A percentile compares a stretch with the other conserved stretches of the same genome.
These are phyloP conservation scores for Cladosporium sphaerospermum DNA, from an alignment of 2,329 filamentous ascomycete genomes.

Conservation along the genomic window DNA sequence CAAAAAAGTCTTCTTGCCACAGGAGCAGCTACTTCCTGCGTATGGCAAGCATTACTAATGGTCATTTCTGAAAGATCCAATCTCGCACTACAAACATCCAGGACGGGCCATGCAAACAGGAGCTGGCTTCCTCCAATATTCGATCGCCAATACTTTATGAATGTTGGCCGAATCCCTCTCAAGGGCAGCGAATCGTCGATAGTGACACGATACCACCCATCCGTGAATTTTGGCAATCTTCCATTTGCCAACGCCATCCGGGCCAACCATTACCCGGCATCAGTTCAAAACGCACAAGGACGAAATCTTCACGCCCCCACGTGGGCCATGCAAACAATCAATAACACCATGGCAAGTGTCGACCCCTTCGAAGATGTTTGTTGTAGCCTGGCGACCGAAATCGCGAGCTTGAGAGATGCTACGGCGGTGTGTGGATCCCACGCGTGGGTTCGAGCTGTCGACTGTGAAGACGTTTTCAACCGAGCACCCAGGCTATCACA, in stretches of 20 bases:
- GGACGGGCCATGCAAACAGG: not conserved
- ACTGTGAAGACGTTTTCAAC: not conserved
- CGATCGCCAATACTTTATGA: conserved; percentile 1
- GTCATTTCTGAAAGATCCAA: not conserved
- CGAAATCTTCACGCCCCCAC: not conserved
- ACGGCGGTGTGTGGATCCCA: conserved; percentile 8
- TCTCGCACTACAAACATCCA: too few species aligned
- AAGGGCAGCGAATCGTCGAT: not conserved
- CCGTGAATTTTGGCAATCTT: conserved; percentile 1
- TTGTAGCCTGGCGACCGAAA: too few species aligned
- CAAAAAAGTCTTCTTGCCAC: not conserved
- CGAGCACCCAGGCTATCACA: conserved; percentile 6
- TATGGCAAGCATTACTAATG: too few species aligned
- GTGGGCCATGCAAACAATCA: not conserved
- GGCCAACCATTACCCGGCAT: not conserved
- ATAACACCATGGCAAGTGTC: not conserved
- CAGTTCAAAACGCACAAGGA: not conserved
- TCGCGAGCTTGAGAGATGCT: not conserved
- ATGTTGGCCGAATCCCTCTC: not conserved
- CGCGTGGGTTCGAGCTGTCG: not conserved
- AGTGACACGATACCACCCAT: not conserved
- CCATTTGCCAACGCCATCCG: not conserved
- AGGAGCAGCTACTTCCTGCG: not conserved
- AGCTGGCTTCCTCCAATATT: not conserved
- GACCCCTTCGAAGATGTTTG: conserved; percentile 3